These are phyloP conservation scores for Vinca minor DNA, from an alignment of 257 asterid species.

Conservation along the genomic window DNA sequence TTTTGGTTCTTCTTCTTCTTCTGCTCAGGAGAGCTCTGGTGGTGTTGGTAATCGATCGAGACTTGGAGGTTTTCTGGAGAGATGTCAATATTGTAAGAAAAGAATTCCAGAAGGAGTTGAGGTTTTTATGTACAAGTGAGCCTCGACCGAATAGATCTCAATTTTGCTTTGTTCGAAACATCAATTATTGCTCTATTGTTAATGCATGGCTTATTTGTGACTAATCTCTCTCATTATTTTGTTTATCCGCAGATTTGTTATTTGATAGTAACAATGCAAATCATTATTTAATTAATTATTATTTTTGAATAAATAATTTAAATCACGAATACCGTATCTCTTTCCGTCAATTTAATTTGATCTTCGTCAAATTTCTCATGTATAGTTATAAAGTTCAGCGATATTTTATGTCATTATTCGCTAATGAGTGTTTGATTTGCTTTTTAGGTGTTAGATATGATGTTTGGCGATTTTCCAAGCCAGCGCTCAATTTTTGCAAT, in stretches of 20 bases:
- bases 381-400: too few relatives aligned
- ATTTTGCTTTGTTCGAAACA: not conserved
- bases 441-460: not conserved
- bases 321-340: not conserved
- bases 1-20: constrained; percentile 1
- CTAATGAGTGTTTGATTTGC: not conserved
- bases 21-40: constrained; percentile 12
- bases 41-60: constrained; percentile 9
- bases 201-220: not conserved
- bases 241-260: not conserved
- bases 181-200: not conserved
- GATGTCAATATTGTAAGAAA: constrained; percentile 39
- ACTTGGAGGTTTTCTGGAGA: constrained; percentile 35
- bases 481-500: not conserved
- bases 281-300: too few relatives aligned
- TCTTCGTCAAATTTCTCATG: too few relatives aligned
- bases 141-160: not conserved
- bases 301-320: too few relatives aligned
- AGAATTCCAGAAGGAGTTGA: constrained; percentile 32
- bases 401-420: too few relatives aligned
- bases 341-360: too few relatives aligned
- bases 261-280: too few relatives aligned
- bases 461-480: not conserved
- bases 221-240: not conserved
- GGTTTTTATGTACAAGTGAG: constrained; percentile 54